Conservation (phyloP, 129 eudicot species). For the Flaveria linearis region DNA sequence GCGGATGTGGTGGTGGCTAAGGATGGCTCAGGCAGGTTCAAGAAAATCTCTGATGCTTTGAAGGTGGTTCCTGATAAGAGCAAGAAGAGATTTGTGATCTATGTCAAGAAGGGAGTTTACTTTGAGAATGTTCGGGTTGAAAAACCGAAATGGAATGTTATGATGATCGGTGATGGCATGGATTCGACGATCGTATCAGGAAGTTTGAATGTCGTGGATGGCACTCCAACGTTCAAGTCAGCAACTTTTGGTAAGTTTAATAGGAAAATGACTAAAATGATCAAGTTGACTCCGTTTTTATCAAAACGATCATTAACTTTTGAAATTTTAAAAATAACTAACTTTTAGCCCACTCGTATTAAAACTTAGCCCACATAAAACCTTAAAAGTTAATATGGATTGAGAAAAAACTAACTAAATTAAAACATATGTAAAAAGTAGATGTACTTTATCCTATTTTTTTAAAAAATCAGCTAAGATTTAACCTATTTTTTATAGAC, state of each 20-base stretch:
- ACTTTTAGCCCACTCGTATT: no score
- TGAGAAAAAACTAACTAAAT: no score
- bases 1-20: slow-evolving; percentile 60
- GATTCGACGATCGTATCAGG: slow-evolving; percentile 57
- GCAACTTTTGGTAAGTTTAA: slow-evolving; percentile 60
- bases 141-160: slow-evolving; percentile 53
- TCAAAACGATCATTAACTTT: no score
- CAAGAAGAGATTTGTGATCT: slow-evolving; percentile 55
- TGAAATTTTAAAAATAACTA: no score
- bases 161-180: slow-evolving; percentile 76
- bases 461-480: no score
- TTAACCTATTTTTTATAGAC: no score
- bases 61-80: slow-evolving; percentile 60
- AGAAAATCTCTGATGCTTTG: slow-evolving; percentile 54
- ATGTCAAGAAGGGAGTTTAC: slow-evolving; percentile 65
- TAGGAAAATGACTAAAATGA: no score
- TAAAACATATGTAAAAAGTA: no score
- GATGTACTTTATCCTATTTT: no score
- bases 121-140: slow-evolving; percentile 56
- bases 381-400: no score
- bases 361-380: no score
- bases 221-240: slow-evolving; percentile 59
- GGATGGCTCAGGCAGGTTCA: slow-evolving; percentile 63
- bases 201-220: slow-evolving; percentile 51
- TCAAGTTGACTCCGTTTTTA: no score